Conservation (phyloP, 2,329 filamentous ascomycete genomes). For the Cytospora leucostoma region DNA sequence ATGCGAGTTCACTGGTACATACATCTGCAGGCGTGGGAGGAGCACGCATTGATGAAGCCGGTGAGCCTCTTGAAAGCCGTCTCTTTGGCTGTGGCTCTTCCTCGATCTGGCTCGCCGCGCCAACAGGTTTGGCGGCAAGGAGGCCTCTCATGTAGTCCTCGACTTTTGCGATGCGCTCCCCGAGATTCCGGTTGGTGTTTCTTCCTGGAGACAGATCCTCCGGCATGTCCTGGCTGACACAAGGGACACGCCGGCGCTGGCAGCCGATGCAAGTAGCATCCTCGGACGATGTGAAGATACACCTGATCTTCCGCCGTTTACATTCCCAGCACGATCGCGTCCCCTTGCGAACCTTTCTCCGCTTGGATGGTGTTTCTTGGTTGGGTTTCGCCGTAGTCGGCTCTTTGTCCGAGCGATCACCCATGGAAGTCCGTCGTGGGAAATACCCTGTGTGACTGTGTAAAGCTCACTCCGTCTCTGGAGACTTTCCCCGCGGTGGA, state of each 20-base stretch:
- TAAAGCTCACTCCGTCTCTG: neutral
- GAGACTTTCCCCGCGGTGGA: neutral
- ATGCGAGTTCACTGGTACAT: neutral
- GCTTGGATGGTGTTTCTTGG: too few relatives aligned
- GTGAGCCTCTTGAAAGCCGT: neutral
- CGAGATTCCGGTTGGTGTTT: too few relatives aligned
- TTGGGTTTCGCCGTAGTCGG: too few relatives aligned
- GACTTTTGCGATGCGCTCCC: constrained; percentile 11
- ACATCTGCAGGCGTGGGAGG: neutral
- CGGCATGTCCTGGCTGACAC: constrained; percentile 32
- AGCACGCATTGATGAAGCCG: neutral
- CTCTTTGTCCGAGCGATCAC: too few relatives aligned
- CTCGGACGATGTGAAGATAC: constrained; percentile 32
- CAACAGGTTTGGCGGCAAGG: neutral
- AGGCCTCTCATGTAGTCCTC: neutral
- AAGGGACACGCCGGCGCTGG: constrained; percentile 33
- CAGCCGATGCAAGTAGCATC: constrained; percentile 35
- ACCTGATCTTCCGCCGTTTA: constrained; percentile 36
- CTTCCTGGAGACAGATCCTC: neutral
- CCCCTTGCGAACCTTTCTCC: too few relatives aligned
- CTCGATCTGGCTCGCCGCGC: neutral
- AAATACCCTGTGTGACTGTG: too few relatives aligned
- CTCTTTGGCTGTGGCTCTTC: neutral
- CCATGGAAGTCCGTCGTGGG: neutral
- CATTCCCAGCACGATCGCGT: neutral